Evolutionary conservation across 1,139 yeast species (phyloP), one percentile per base, ranked within the genome.

Genomic region (Scheffersomyces insectosa): DNA sequence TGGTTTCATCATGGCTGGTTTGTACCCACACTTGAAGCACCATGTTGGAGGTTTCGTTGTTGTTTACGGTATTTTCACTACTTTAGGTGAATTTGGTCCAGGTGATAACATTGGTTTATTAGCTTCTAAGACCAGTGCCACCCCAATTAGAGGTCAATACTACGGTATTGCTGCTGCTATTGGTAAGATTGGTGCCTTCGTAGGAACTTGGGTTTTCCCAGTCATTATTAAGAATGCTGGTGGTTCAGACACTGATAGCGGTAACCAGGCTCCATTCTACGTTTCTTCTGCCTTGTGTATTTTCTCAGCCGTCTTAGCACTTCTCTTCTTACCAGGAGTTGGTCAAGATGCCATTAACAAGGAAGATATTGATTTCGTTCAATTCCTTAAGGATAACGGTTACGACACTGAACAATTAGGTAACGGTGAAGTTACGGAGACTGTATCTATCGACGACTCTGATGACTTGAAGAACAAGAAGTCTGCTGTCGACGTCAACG

Each of bases 31-130:
- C 16, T 75, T 91, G 53, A 70, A 73, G 49, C 60, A 77, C 37
- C 79, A 85, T 54, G 70, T 89, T 58, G 97, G 81, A 28, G 93
- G 82, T 0, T 89, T 91, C 59, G 85, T 83, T 37, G 93, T 89
- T 33, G 85, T 87, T 15, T 90, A 85, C 60, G 98, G 97, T 69
- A 80, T 91, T 50, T 91, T 90, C 65, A 70, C 82, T 60, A 74
- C 96, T 5, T 73, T 88, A 39, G 98, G 98, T 55, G 97, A 91
- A 66, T 87, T 90, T 64, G 96, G 97, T 23, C 91, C 96, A 12
- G 98, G 98, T 68, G 89, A 90, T 66, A 88, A 88, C 65, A 85
- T 87, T 62, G 97, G 97, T 53, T 70, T 87, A 46, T 73, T 91
- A 49, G 95, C 97, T 25, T 79, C 96, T 33, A 90, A 90, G 67